Conservation (phyloP, 495 filamentous ascomycete species). For the Jackrogersella multiformis region DNA sequence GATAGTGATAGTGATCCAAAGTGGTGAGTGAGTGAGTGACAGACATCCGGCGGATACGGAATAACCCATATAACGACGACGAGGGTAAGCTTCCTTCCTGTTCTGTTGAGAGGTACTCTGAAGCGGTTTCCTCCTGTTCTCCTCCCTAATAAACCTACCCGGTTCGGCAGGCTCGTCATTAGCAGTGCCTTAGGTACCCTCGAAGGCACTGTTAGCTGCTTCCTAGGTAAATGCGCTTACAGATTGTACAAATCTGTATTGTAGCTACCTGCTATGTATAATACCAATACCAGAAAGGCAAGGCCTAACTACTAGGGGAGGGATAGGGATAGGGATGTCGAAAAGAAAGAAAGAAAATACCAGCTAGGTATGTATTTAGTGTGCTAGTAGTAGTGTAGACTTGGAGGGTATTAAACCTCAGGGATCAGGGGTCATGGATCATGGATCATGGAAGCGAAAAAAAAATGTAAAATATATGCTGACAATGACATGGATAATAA, state of each 20-base stretch:
- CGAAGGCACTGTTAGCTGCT: constrained; percentile 9
- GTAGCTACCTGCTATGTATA: not conserved
- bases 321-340: constrained; percentile 12
- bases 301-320: not conserved
- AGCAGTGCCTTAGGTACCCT: constrained; percentile 25
- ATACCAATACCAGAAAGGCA: too few species aligned
- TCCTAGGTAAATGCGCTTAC: constrained; percentile 9
- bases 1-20: constrained; percentile 6
- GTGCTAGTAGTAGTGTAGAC: too few species aligned
- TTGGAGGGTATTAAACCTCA: constrained; percentile 4
- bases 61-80: constrained; percentile 15
- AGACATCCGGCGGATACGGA: not conserved
- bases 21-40: not conserved
- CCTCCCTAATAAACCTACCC: constrained; percentile 14
- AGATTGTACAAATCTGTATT: not conserved
- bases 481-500: constrained; percentile 13
- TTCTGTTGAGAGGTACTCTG: too few species aligned
- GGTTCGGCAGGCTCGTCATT: constrained; percentile 17
- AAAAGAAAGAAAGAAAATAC: too few species aligned
- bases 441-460: constrained; percentile 16
- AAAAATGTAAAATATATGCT: constrained; percentile 15
- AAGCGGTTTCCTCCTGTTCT: constrained; percentile 2
- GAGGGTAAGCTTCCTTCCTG: constrained; percentile 16
- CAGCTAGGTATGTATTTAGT: not conserved
- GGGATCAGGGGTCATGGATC: constrained; percentile 28